phyloP scores from a whole-genome alignment of 1,284 basidiomycete genomes.

The Phylloboletellus chloephorus region DNA sequence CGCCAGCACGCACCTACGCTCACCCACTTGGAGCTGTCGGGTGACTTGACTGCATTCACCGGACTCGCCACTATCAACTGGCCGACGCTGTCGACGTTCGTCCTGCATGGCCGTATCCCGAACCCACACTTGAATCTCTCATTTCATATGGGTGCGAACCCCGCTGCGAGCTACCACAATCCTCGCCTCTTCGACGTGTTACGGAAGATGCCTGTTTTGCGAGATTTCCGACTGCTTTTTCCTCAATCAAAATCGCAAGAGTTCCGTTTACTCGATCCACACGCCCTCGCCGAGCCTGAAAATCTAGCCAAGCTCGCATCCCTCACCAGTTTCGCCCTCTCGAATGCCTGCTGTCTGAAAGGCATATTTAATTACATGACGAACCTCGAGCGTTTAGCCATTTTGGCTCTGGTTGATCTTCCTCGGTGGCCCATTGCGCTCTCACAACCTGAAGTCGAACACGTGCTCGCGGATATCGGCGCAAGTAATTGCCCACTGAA shows the following conservation, averaged over 20 bases:
- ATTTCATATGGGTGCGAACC: conserved; percentile 11
- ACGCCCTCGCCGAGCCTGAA: conserved; percentile 16
- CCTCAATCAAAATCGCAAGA: conserved; percentile 26
- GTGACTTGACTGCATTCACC: conserved; percentile 26
- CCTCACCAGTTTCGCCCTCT: conserved; percentile 32
- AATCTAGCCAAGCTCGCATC: conserved; percentile 29
- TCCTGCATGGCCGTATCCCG: conserved; percentile 28
- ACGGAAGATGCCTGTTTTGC: conserved; percentile 24
- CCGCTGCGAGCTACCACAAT: neutral
- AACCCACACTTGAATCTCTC: conserved; percentile 13
- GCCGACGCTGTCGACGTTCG: conserved; percentile 25
- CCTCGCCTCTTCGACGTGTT: conserved; percentile 25
- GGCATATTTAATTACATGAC: conserved; percentile 30
- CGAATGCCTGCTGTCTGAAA: conserved; percentile 27
- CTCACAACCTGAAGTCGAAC: conserved; percentile 29
- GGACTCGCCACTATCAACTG: conserved; percentile 30
- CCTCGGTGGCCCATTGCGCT: conserved; percentile 33
- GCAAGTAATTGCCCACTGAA: conserved; percentile 31
- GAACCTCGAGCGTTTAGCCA: conserved; percentile 27
- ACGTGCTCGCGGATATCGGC: conserved; percentile 25
- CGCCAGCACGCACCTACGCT: conserved; percentile 28
- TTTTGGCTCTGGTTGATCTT: conserved; percentile 30
- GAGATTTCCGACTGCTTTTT: conserved; percentile 29
- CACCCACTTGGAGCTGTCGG: conserved; percentile 27
- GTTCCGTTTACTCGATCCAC: conserved; percentile 24